Evolutionary conservation across 768 basidiomycete genomes (phyloP).

Genomic region (Coprinellus micaceus): DNA sequence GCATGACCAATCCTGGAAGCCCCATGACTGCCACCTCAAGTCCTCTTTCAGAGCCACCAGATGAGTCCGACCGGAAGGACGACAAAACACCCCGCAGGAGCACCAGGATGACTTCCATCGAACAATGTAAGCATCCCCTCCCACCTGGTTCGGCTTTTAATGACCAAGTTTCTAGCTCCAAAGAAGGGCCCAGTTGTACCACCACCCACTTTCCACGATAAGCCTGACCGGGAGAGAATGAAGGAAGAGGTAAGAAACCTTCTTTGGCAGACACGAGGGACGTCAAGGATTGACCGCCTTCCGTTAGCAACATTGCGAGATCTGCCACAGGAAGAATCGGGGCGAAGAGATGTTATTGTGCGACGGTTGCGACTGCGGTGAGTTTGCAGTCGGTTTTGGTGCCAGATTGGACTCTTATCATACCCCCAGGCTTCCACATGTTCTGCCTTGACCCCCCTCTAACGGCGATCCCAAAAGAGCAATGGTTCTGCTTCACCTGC

Average conservation of each 20-base stretch:
- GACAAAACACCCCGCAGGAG: conserved; percentile 52
- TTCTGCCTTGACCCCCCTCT: conserved; percentile 95
- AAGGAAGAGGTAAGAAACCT: conserved; percentile 44
- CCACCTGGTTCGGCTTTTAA: too few species aligned
- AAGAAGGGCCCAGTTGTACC: conserved; percentile 40
- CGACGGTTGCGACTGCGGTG: conserved; percentile 46
- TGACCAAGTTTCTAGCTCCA: too few species aligned
- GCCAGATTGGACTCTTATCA: conserved; percentile 8
- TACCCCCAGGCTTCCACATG: conserved; percentile 81
- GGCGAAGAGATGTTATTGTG: conserved; percentile 87
- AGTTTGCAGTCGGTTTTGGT: conserved; percentile 10
- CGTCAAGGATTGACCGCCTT: conserved; percentile 23
- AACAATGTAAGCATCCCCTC: conserved; percentile 40
- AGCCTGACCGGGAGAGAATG: conserved; percentile 39
- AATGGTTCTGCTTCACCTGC: conserved; percentile 95
- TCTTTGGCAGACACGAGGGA: conserved; percentile 22
- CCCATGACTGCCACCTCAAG: conserved; percentile 78
- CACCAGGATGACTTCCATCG: conserved; percentile 48
- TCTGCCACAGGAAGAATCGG: conserved; percentile 85
- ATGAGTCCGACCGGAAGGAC: conserved; percentile 65
- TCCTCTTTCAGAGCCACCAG: conserved; percentile 74
- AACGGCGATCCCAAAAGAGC: conserved; percentile 78
- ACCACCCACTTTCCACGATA: conserved; percentile 48
- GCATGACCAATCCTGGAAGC: conserved; percentile 63
- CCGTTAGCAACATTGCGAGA: conserved; percentile 80